Evolutionary conservation across 1,284 basidiomycete genomes (phyloP).

Genomic region (Rhodotorula sp.): DNA sequence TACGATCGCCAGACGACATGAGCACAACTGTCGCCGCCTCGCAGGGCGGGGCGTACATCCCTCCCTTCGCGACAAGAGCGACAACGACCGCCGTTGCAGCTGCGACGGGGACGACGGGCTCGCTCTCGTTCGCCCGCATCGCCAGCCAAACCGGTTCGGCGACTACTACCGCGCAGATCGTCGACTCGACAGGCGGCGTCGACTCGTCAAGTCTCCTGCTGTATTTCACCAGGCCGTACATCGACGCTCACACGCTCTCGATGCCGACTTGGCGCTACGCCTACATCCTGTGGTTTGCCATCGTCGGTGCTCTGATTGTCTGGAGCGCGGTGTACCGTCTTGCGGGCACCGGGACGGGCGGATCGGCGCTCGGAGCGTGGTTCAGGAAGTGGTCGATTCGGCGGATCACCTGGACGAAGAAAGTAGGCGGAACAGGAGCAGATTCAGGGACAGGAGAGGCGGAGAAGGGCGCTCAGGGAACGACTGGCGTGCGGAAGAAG

Average conservation of each 20-base stretch:
- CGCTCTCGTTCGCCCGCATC: slow-evolving; percentile 22
- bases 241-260: slow-evolving; percentile 51
- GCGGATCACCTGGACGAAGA: slow-evolving; percentile 25
- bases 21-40: neutral
- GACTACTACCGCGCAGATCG: slow-evolving; percentile 11
- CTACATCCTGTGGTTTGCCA: slow-evolving; percentile 51
- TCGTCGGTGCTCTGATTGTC: slow-evolving; percentile 45
- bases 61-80: neutral
- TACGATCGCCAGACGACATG: neutral
- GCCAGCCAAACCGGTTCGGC: slow-evolving; percentile 11
- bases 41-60: neutral
- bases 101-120: neutral
- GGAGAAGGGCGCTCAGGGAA: neutral
- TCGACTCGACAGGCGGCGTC: slow-evolving; percentile 32
- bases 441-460: neutral
- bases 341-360: slow-evolving; percentile 26
- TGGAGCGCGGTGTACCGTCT: slow-evolving; percentile 47
- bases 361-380: slow-evolving; percentile 35
- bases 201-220: slow-evolving; percentile 24
- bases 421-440: slow-evolving; percentile 7
- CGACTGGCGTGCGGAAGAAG: slow-evolving; percentile 20
- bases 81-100: neutral
- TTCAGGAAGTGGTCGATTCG: slow-evolving; percentile 40
- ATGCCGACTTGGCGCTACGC: slow-evolving; percentile 51
- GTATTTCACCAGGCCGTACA: slow-evolving; percentile 39